Base-by-base conservation (phyloP, 805 yeast genomes). In the Zygotorulaspora sp. region DNA sequence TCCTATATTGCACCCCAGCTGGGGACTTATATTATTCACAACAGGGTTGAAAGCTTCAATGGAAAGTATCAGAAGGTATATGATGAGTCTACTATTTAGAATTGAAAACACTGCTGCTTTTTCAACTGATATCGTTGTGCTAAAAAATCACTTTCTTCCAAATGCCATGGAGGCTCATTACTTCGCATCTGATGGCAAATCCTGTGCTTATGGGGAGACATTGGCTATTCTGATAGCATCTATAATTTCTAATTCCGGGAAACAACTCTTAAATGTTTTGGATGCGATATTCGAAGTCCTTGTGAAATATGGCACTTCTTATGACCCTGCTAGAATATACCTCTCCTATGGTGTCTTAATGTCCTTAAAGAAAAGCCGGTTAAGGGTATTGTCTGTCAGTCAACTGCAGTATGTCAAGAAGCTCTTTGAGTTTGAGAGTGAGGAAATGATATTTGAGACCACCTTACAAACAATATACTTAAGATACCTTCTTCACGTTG, bases 21-120 rank as follows among this genome's bases (percentile, higher is more conserved):
- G 95, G 89, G 81, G 84, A 0, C 65, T 83, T 41, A 69, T 82
- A 3, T 62, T 88, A n/a, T 64, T 87, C 7, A 73, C 86, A 4
- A 81, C 86, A 11, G 96, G 94, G 0, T 71, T 85, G 47, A 74
- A 69, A 33, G 86, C 89, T 0, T 71, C 85, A 1, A 77, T 81
- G 77, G 95, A 85, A 41, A 72, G 86, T 5, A 86, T 88, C 1
- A 67, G 89, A 41, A 78, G 75, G 48, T 78, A 76, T 49, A 65
- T 84, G 1, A 57, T 81, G 46, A 67, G 70, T 2, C 52, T 84
- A 30, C 63, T 85, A 30, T 69, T 81, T 26, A 62, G 72, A 7
- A 65, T 85, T 20, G 57, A 68, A 21, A 66, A 76, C 45, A 62
- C 78, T 35, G 48, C 64, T 16, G 49, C 76, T 30, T 68, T 82